Base-by-base conservation (phyloP, 805 yeast species). In the Yamadazyma paraphyllophila region DNA sequence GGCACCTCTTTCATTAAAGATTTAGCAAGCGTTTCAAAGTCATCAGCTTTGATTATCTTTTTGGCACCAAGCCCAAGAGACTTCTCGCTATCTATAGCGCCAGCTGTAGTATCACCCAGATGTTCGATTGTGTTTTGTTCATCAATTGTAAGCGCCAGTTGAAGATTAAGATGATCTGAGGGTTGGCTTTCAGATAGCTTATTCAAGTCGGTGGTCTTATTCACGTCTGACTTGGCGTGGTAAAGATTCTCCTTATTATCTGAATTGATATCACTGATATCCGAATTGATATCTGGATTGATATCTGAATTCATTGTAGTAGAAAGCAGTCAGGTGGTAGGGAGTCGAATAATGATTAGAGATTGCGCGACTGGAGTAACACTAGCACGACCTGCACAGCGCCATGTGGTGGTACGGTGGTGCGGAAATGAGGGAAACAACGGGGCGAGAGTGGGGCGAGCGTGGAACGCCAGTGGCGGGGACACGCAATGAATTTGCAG, bases 1-100 rank as follows among this genome's bases (percentile, higher is more conserved):
- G 65, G 65, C 12, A 51, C 44, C 2, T 68, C 68, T 47, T 69
- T 70, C 71, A 70, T 62, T 46, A 69, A 55, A 26, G 60, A 54
- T 16, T 52, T 47, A 7, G 69, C 62, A 26, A 65, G 46, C 11
- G 50, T 60, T 10, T 57, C 52, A 47, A 56, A 65, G 32, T 70
- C 67, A 44, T 60, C 55, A 9, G 76, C 74, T 6, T 7, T 25
- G 30, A 37, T 37, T 12, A 25, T 15, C 20, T 33, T 33, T 14
- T 11, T 12, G 36, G 36, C 13, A 7, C 17, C 36, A 8, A 9
- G 36, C 5, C 17, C 36, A 4, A n/a, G 31, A 11, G 31, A 29
- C 13, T 29, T 29, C 7, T 4, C 36, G 16, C 13, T 16, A n/a
- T 25, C 33, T n/a, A 25, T 24, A 16, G 33, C 4, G 3, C 7